Conservation (phyloP, 176 grass and related monocot species). For the Lolium rigidum region DNA sequence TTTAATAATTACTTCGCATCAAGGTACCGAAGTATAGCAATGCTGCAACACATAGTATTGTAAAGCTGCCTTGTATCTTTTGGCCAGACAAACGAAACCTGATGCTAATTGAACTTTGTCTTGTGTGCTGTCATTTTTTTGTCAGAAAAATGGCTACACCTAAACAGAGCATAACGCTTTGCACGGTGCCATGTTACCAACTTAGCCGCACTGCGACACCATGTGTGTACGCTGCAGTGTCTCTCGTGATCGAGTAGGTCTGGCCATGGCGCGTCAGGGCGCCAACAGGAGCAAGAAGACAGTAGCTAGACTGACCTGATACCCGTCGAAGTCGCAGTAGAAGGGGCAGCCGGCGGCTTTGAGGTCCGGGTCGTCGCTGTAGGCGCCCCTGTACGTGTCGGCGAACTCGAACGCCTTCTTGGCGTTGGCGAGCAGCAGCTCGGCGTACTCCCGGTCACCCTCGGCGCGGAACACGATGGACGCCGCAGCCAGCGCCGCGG, state of each 20-base stretch:
- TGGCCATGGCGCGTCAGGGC: neutral
- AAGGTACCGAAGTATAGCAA: conserved; percentile 5
- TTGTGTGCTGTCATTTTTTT: neutral
- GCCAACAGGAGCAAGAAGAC: neutral
- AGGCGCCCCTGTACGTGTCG: conserved; percentile 80
- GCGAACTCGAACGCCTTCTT: conserved; percentile 78
- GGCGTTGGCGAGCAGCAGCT: conserved; percentile 58
- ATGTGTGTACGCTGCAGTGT: neutral
- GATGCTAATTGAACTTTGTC: neutral
- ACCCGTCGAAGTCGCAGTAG: conserved; percentile 95
- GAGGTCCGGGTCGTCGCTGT: conserved; percentile 81
- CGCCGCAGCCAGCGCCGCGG: conserved; percentile 81
- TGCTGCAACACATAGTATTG: neutral
- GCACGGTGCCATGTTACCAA: neutral
- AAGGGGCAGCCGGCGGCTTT: conserved; percentile 80
- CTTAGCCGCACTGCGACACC: neutral
- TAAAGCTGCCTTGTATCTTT: neutral
- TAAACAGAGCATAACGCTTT: neutral
- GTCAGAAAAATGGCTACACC: neutral
- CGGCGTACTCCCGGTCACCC: conserved; percentile 64
- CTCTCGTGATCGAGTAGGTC: neutral
- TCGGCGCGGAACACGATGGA: conserved; percentile 80
- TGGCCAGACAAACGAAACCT: neutral
- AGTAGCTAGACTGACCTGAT: conserved; percentile 61
- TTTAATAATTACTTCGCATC: too few species aligned